These are phyloP conservation scores for Gymnopilus junonius DNA, from an alignment of 768 basidiomycete species.

Conservation along the genomic window DNA sequence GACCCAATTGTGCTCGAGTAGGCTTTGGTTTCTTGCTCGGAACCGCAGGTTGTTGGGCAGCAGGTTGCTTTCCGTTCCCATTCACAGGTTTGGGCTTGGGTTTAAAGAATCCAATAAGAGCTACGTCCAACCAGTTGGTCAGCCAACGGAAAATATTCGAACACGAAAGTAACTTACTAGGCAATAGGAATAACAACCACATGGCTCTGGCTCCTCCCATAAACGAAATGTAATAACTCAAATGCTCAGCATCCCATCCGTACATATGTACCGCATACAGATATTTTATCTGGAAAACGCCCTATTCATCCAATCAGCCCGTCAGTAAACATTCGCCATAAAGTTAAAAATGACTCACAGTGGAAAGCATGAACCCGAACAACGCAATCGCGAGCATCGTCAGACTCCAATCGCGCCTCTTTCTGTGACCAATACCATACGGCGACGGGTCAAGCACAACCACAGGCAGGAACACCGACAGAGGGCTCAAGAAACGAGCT, in stretches of 20 bases:
- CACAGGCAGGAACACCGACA: slow-evolving; percentile 74
- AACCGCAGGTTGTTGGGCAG: background rate
- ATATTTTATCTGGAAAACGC: slow-evolving; percentile 83
- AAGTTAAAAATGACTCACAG: slow-evolving; percentile 45
- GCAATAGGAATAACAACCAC: slow-evolving; percentile 55
- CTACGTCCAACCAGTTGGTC: slow-evolving; percentile 33
- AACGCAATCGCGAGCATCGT: slow-evolving; percentile 68
- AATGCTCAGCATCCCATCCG: slow-evolving; percentile 70
- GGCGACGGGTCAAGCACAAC: slow-evolving; percentile 44
- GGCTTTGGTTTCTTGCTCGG: slow-evolving; percentile 44
- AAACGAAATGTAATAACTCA: slow-evolving; percentile 79
- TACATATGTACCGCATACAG: slow-evolving; percentile 78
- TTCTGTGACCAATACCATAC: slow-evolving; percentile 38
- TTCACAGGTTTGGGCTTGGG: slow-evolving; percentile 29
- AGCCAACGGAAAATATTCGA: background rate
- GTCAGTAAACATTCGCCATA: background rate
- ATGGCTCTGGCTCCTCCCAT: slow-evolving; percentile 64
- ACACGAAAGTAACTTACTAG: slow-evolving; percentile 33
- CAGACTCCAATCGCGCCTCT: slow-evolving; percentile 77
- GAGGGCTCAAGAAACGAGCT: slow-evolving; percentile 52
- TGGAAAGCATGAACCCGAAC: slow-evolving; percentile 68
- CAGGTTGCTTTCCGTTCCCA: background rate
- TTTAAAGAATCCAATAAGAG: slow-evolving; percentile 67
- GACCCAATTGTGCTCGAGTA: slow-evolving; percentile 56
- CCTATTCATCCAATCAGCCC: slow-evolving; percentile 38